Evolutionary conservation across 257 asterid species (phyloP).

Genomic region (Primulina huaijiensis): DNA sequence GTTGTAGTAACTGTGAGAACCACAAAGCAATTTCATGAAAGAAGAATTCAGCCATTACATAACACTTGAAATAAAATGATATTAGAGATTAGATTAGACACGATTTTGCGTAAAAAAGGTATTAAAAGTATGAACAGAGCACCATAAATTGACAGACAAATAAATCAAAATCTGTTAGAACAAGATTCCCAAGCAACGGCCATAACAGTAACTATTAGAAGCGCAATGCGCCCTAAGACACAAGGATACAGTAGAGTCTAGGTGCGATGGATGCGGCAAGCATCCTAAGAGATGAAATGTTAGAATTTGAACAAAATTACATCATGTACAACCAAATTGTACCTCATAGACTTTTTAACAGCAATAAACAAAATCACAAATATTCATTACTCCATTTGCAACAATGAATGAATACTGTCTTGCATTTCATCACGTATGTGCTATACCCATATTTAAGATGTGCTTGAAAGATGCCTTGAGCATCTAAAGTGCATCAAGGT

Average conservation of each 20-base stretch:
- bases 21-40: conserved; percentile 23
- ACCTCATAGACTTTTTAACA: too few relatives aligned
- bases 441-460: not conserved
- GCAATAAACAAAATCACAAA: too few relatives aligned
- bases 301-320: not conserved
- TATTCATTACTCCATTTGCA: not conserved
- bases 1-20: conserved; percentile 54
- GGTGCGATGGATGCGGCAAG: not conserved
- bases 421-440: not conserved
- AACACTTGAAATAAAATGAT: conserved; percentile 6
- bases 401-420: not conserved
- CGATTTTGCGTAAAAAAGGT: not conserved
- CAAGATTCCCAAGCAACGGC: not conserved
- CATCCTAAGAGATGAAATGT: not conserved
- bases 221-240: not conserved
- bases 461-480: not conserved
- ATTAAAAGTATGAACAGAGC: not conserved
- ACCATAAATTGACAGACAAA: not conserved
- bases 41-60: not conserved
- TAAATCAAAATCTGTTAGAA: not conserved
- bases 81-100: not conserved
- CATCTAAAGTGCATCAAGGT: not conserved
- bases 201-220: not conserved
- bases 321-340: not conserved
- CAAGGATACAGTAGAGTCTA: not conserved